Evolutionary conservation across 768 basidiomycete species (phyloP).

Genomic region (Lentinula raphanica): DNA sequence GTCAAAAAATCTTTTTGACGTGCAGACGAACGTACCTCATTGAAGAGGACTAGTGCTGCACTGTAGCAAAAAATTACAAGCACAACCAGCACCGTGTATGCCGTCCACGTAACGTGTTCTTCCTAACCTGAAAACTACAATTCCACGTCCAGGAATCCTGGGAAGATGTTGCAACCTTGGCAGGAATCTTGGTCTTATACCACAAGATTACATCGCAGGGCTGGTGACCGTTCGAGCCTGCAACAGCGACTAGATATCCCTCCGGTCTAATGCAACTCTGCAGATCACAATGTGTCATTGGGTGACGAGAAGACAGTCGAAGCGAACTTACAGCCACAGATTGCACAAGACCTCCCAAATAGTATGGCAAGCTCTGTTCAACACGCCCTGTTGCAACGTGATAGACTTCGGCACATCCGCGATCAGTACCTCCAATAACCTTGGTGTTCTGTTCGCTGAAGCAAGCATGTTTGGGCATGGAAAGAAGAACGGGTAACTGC

Average conservation of each 20-base stretch:
- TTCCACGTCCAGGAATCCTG: too few species aligned
- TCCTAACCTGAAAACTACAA: too few species aligned
- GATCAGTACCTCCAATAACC: not conserved
- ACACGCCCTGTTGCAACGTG: not conserved
- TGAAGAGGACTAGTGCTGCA: too few species aligned
- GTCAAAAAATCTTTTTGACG: too few species aligned
- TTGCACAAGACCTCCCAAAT: not conserved
- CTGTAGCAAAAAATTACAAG: too few species aligned
- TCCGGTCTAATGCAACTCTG: not conserved
- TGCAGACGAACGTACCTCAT: too few species aligned
- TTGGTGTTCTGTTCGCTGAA: not conserved
- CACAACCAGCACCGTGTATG: too few species aligned
- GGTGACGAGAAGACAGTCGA: not conserved
- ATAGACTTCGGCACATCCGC: not conserved
- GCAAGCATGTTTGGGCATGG: not conserved
- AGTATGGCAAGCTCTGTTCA: not conserved
- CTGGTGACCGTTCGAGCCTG: not conserved
- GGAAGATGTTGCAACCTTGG: too few species aligned
- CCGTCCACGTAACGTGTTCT: too few species aligned
- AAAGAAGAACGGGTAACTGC: not conserved
- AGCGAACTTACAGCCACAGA: not conserved
- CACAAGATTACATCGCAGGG: not conserved
- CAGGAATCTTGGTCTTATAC: not conserved
- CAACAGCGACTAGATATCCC: not conserved
- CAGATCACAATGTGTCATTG: not conserved